Conservation (phyloP, 1,284 basidiomycete species). For the Schizopora paradoxa region DNA sequence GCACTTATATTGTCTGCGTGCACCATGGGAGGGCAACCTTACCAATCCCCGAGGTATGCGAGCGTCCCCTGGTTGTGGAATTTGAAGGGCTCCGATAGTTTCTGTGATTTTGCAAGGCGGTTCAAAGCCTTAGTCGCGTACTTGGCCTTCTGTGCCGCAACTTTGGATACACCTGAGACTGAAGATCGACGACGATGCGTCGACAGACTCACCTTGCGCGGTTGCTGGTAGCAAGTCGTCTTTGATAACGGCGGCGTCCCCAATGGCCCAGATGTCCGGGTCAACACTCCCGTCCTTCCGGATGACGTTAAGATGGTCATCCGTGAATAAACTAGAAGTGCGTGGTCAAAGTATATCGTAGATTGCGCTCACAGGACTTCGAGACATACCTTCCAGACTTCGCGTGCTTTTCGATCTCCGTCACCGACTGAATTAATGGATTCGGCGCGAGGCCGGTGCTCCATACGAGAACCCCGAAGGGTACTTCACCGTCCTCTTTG, state of each 20-base stretch:
- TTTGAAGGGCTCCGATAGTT: constrained; percentile 46
- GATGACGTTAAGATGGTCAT: constrained; percentile 59
- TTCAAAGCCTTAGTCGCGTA: constrained; percentile 71
- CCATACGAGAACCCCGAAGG: constrained; percentile 83
- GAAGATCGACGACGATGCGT: constrained; percentile 19
- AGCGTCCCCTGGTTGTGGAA: constrained; percentile 73
- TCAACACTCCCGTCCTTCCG: constrained; percentile 49
- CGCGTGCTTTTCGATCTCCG: constrained; percentile 55
- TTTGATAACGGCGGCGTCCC: constrained; percentile 67
- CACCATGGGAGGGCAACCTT: constrained; percentile 24
- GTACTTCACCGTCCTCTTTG: constrained; percentile 64
- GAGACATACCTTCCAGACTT: constrained; percentile 49
- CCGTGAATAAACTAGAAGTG: constrained; percentile 47
- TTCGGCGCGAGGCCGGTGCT: constrained; percentile 80
- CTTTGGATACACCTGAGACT: constrained; percentile 32
- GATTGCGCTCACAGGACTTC: constrained; percentile 13
- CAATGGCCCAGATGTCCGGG: constrained; percentile 77
- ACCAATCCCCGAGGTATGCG: constrained; percentile 78
- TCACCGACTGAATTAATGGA: constrained; percentile 62
- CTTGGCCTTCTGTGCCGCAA: constrained; percentile 77
- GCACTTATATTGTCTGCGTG: not conserved
- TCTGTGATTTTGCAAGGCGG: constrained; percentile 43
- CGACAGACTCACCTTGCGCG: constrained; percentile 54
- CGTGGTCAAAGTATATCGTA: constrained; percentile 7
- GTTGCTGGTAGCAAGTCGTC: constrained; percentile 73